Base-by-base conservation (phyloP, 2,329 filamentous ascomycete species). In the Aspergillus neoniger region DNA sequence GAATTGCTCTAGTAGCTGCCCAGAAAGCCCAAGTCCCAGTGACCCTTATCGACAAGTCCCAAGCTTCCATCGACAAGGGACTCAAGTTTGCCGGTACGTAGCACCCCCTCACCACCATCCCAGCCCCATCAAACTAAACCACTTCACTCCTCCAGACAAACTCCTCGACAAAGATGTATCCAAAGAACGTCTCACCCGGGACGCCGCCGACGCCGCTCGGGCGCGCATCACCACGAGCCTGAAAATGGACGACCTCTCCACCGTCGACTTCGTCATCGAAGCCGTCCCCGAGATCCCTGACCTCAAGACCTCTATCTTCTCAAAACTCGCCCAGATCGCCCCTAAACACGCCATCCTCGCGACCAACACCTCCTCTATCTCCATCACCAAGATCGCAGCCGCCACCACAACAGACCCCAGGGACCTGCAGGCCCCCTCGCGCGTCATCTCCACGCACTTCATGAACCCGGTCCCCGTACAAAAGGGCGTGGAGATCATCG, bases 381-480 rank as follows among this genome's bases (percentile, higher is more conserved):
- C 91, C 62, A 97, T 99, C 76, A 99, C 95, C 47, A 90, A 90
- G 73, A 97, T 99, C 70, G 95, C 95, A 19, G 93, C 95, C 3
- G 87, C 93, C 9, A 94, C 94, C 0, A 90, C 88, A 25, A 82
- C 83, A 58, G 87, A 96, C 72, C 89, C 92, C 0, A 94, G 81
- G 17, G 91, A 96, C 71, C 88, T 91, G 23, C 89, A 88, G 47
- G 90, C 88, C 43, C 90, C 91, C 47, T 94, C 92, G 5, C 89
- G 95, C 51, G 95, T 99, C 9, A 87, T 99, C 58, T 92, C 91
- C 55, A 98, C 95, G 15, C 95, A 99, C 78, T 99, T 99, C 79
- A 99, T 99, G 95, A 99, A 99, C 82, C 95, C 95, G 0, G 95
- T 99, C 0, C 95, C 95, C 2, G 81, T 99, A 32, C 95, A 98